phyloP scores from a whole-genome alignment of 169 alveolate species.

The Plasmodium gaboni region DNA sequence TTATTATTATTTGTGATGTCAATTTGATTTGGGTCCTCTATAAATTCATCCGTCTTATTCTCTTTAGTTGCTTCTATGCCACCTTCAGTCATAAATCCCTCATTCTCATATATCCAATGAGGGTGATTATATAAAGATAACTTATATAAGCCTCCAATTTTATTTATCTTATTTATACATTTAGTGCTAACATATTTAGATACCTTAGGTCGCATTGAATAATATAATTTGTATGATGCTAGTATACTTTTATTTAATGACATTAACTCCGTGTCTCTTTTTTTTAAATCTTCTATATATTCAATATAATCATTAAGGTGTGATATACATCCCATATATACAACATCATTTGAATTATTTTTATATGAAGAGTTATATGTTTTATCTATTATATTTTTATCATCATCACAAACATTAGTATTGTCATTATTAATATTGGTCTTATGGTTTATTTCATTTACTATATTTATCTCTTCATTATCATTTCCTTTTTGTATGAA shows the following conservation, averaged over 20 bases:
- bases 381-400: neutral
- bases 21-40: neutral
- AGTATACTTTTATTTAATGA: constrained; percentile 39
- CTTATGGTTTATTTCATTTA: neutral
- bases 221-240: constrained; percentile 53
- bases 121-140: constrained; percentile 79
- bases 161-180: constrained; percentile 57
- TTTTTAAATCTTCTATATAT: constrained; percentile 35
- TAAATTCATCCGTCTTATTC: neutral
- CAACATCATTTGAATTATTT: neutral
- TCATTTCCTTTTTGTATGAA: too few relatives aligned
- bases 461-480: too few relatives aligned
- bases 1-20: neutral
- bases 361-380: neutral
- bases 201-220: constrained; percentile 71
- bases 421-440: neutral
- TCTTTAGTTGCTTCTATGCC: neutral
- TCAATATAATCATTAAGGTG: constrained; percentile 47
- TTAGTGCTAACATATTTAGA: constrained; percentile 65
- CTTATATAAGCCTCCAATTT: constrained; percentile 77
- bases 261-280: constrained; percentile 15
- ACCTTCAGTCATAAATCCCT: too few relatives aligned
- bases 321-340: constrained; percentile 35
- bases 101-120: constrained; percentile 3
- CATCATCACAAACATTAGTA: neutral